Conservation (phyloP, 352 stramenopile genomes). For the Phytopythium oedochilum region DNA sequence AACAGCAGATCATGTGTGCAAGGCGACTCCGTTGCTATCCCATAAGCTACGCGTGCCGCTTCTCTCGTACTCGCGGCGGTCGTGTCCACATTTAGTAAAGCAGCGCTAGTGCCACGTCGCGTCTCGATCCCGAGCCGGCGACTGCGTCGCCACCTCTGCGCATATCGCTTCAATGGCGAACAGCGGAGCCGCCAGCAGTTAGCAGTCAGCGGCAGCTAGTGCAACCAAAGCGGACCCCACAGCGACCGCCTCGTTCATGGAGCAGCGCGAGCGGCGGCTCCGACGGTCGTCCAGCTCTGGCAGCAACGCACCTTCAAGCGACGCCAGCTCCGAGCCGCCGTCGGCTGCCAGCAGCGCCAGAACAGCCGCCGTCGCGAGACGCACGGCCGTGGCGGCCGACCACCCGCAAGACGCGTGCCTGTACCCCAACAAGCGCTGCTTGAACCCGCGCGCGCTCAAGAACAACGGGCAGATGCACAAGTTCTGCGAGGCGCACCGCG, state of each 20-base stretch:
- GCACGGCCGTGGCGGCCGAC: conserved; percentile 9
- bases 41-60: conserved; percentile 2
- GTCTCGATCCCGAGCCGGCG: neutral
- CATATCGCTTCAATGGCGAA: conserved; percentile 1
- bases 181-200: neutral
- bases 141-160: no score
- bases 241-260: conserved; percentile 1
- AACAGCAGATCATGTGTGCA: neutral
- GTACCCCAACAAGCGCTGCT: conserved; percentile 70
- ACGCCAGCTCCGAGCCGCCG: neutral
- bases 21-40: neutral
- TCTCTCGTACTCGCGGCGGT: conserved; percentile 1
- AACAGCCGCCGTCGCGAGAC: neutral
- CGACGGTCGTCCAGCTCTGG: conserved; percentile 1
- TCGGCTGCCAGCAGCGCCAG: conserved; percentile 11
- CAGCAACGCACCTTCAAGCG: conserved; percentile 1
- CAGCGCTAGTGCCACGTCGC: neutral
- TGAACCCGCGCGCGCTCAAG: conserved; percentile 60
- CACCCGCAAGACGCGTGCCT: conserved; percentile 36
- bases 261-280: neutral
- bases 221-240: no score
- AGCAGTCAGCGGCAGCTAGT: no score
- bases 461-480: conserved; percentile 70
- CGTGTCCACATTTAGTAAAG: conserved; percentile 6
- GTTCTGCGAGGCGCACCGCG: conserved; percentile 68